Conservation (phyloP, 106 monocot species). For the Dendrobium catenatum region DNA sequence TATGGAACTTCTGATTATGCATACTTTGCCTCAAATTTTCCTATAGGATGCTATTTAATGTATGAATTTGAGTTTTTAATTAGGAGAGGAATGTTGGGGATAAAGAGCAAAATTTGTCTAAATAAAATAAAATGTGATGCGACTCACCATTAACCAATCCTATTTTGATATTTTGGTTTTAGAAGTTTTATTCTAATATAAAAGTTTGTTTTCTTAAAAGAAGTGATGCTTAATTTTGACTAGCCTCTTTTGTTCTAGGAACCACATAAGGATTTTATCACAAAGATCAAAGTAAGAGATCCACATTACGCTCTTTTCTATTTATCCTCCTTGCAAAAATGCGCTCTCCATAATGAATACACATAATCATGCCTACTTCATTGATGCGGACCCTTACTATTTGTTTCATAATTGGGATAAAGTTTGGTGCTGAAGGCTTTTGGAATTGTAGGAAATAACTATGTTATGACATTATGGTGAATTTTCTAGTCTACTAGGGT, state of each 20-base stretch:
- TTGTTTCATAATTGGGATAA: no score
- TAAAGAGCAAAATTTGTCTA: not conserved
- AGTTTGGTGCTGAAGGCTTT: no score
- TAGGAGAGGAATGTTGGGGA: not conserved
- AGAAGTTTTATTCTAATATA: not conserved
- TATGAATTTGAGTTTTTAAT: no score
- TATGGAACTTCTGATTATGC: not conserved
- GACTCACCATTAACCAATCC: not conserved
- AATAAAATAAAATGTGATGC: not conserved
- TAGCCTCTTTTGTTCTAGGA: not conserved
- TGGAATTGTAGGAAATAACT: no score
- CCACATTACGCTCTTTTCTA: not conserved
- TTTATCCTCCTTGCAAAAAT: not conserved
- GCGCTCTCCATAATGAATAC: no score
- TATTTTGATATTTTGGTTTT: not conserved
- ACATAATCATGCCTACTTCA: no score
- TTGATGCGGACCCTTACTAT: no score
- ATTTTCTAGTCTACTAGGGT: no score
- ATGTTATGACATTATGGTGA: no score
- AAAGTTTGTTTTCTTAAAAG: not conserved
- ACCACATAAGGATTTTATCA: not conserved
- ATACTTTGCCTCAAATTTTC: no score
- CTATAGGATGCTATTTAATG: no score
- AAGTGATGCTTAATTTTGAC: not conserved
- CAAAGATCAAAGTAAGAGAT: not conserved